These are phyloP conservation scores for Salvia hispanica DNA, from an alignment of 257 asterid genomes.

Conservation along the genomic window DNA sequence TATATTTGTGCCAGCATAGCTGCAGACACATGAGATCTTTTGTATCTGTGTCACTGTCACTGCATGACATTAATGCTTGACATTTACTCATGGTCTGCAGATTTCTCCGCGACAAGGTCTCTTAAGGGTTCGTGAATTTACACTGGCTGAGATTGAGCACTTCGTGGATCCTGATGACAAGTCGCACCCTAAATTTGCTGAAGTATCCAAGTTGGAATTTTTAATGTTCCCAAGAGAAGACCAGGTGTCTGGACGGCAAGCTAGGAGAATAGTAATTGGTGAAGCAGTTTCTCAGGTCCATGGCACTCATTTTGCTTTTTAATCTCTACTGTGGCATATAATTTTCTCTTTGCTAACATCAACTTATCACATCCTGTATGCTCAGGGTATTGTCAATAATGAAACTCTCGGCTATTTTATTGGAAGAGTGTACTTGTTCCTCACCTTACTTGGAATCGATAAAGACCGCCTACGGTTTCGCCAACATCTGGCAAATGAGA, in stretches of 20 bases:
- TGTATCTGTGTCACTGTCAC: background rate
- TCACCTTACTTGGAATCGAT: conserved; percentile 74
- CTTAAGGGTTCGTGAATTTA: conserved; percentile 77
- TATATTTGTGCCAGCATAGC: background rate
- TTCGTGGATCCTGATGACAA: conserved; percentile 82
- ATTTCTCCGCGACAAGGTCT: conserved; percentile 93
- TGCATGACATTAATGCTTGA: background rate
- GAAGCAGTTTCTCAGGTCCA: conserved; percentile 68
- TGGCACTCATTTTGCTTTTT: conserved; percentile 19
- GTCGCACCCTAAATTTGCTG: conserved; percentile 73
- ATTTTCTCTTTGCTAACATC: conserved; percentile 19
- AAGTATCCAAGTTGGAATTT: conserved; percentile 65
- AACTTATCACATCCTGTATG: conserved; percentile 13
- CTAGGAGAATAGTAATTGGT: conserved; percentile 59
- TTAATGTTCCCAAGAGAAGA: conserved; percentile 82
- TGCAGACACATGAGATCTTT: background rate
- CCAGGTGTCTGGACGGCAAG: conserved; percentile 66
- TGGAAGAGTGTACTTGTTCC: conserved; percentile 77
- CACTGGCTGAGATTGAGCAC: conserved; percentile 82
- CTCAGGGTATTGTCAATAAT: conserved; percentile 72
- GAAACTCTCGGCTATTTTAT: conserved; percentile 81
- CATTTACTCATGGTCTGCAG: conserved; percentile 39
- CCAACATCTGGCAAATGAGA: conserved; percentile 81
- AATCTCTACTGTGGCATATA: background rate
- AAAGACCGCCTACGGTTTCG: conserved; percentile 74